A percentile compares a stretch with the other conserved stretches of the same genome.
Conservation (phyloP, 1,284 basidiomycete genomes). For the Puccinia polysora region DNA sequence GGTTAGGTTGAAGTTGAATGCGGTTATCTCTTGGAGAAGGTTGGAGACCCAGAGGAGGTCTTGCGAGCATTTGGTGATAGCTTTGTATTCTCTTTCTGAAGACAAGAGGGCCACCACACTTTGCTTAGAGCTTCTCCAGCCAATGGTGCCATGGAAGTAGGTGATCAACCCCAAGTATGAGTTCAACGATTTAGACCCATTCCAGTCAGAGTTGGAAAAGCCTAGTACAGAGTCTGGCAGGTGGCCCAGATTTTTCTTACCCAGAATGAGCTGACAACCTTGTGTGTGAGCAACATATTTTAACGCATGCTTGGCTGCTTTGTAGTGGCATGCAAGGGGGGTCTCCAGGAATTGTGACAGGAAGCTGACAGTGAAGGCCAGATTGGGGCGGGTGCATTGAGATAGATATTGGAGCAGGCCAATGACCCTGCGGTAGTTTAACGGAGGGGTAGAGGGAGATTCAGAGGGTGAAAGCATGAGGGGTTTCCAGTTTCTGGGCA, state of each 20-base stretch:
- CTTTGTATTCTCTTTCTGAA: not conserved
- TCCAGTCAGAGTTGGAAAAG: conserved; percentile 5
- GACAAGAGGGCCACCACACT: not conserved
- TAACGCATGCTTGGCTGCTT: too few relatives aligned
- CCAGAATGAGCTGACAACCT: conserved; percentile 11
- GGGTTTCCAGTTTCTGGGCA: too few relatives aligned
- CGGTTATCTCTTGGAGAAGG: not conserved
- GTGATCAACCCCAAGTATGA: not conserved
- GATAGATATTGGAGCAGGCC: too few relatives aligned
- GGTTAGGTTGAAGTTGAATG: not conserved
- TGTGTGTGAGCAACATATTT: too few relatives aligned
- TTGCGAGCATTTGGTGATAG: not conserved
- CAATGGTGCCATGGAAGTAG: not conserved
- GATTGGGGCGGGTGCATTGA: too few relatives aligned
- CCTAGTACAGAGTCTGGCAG: not conserved
- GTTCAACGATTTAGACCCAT: not conserved
- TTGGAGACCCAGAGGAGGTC: not conserved
- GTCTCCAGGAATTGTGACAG: too few relatives aligned
- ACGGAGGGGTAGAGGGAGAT: too few relatives aligned
- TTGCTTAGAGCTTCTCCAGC: conserved; percentile 3
- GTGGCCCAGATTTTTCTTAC: not conserved
- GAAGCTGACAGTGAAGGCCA: too few relatives aligned
- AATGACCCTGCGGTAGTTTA: too few relatives aligned
- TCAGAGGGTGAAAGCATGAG: too few relatives aligned
- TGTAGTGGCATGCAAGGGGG: too few relatives aligned